Percentiles rank a stretch among this genome's conserved stretches.
phyloP scores from a whole-genome alignment of 768 basidiomycete genomes.

The Mycena filopes region DNA sequence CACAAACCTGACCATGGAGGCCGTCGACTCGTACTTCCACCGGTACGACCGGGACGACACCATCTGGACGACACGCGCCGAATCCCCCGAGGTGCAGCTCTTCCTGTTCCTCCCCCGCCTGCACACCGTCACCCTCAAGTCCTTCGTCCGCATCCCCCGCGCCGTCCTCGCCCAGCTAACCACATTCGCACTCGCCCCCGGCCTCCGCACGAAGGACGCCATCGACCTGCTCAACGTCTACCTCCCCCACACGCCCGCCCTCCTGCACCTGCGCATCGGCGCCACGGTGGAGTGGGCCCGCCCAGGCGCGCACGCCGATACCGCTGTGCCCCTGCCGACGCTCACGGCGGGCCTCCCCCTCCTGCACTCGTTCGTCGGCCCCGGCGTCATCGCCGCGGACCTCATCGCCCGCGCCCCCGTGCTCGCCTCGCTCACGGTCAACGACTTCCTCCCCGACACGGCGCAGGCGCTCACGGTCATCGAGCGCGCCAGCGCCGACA shows the following conservation, averaged over 20 bases:
- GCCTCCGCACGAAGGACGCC: background rate
- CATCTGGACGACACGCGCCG: no score
- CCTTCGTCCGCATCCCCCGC: no score
- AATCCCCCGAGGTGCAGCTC: background rate
- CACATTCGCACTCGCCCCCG: background rate
- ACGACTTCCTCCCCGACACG: background rate
- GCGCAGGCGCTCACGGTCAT: conserved; percentile 1
- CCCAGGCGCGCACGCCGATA: no score
- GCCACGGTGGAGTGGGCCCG: background rate
- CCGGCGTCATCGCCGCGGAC: background rate
- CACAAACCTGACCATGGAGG: background rate
- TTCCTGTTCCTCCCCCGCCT: background rate
- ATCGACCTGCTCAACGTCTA: background rate
- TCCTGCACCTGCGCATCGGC: background rate
- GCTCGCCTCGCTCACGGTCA: background rate
- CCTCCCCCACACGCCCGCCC: background rate
- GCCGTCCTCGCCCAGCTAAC: background rate
- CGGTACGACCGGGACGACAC: no score
- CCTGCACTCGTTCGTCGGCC: conserved; percentile 9
- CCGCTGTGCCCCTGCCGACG: no score
- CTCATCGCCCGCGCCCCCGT: background rate
- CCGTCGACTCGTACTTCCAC: background rate
- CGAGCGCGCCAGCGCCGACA: background rate
- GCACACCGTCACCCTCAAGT: background rate
- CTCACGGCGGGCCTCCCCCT: background rate